Base-by-base conservation (phyloP, 108 stramenopile genomes). In the Schizochytrium sp. region DNA sequence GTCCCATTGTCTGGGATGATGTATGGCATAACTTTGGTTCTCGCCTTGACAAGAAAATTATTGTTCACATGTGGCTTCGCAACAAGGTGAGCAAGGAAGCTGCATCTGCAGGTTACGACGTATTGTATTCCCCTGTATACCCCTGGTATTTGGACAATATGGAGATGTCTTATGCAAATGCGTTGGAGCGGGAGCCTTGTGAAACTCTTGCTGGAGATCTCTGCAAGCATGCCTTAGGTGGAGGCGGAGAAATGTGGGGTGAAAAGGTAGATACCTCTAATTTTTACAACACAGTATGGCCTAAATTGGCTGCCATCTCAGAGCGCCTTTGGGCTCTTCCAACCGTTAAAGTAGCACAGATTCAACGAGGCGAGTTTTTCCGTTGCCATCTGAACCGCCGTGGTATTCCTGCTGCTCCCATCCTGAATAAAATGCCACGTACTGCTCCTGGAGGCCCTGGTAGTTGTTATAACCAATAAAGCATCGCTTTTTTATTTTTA, bases 1-100 rank as follows among this genome's bases (percentile, higher is more conserved):
- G 87, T 13, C 92, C 93, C 4, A 92, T 96, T 60, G 93, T 91
- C n/a, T 96, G 96, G 96, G 92, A 93, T 42, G 96, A 96, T 72
- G 93, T 95, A 3, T 95, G 93, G 61, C 88, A 96, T 61, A 61
- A 89, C 28, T 91, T 92, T 61, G 53, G 57, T 4, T 56, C 38
- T 3, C 17, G 19, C 12, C 87, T 92, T 19, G 76, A 88, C 46
- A 57, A 47, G 28, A 92, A 93, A 10, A 92, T 93, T 57, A 60
- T 96, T 40, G 42, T 88, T 7, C 93, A 95, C 87, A 92, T 92
- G 42, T 93, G 94, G 94, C 8, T 10, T 4, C 4, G n/a, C 4
- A 4, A 44, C 55, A 92, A 95, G 87, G 89, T 93, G 53, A 88
- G 88, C 10, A 57, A 88, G 45, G 73, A 87, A 45, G 92, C 93